phyloP scores from a whole-genome alignment of 345 rosid genomes.

The Balakata baccata region DNA sequence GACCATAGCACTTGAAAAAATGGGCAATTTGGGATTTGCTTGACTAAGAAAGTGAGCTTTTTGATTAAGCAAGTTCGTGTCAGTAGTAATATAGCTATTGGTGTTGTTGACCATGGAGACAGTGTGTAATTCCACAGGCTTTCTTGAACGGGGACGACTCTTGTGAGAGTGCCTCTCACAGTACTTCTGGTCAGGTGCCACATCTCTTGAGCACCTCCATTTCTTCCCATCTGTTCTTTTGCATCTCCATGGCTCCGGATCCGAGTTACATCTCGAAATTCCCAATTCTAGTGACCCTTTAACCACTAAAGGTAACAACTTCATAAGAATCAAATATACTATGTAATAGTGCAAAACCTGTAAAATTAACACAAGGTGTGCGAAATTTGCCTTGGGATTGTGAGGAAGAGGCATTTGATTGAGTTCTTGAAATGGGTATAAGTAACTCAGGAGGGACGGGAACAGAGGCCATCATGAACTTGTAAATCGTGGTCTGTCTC shows the following conservation, averaged over 20 bases:
- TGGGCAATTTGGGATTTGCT: conserved; percentile 22
- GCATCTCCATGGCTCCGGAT: conserved; percentile 74
- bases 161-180: conserved; percentile 74
- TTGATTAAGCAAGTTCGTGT: conserved; percentile 19
- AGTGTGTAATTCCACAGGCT: conserved; percentile 68
- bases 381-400: conserved; percentile 19
- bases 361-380: not conserved
- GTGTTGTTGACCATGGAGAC: conserved; percentile 16
- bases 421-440: conserved; percentile 25
- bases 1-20: conserved; percentile 19
- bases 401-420: conserved; percentile 31
- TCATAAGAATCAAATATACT: not conserved
- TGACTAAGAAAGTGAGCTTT: conserved; percentile 34
- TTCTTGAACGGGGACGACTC: conserved; percentile 86
- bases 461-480: conserved; percentile 73
- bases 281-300: conserved; percentile 21
- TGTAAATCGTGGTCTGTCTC: conserved; percentile 82
- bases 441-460: conserved; percentile 85
- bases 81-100: conserved; percentile 13
- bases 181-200: conserved; percentile 63
- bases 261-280: conserved; percentile 20
- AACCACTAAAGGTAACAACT: not conserved
- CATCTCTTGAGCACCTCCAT: conserved; percentile 79
- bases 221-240: conserved; percentile 76
- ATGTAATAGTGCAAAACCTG: no score